Conservation (phyloP, 2,329 filamentous ascomycete species). For the Alternaria brassicae region DNA sequence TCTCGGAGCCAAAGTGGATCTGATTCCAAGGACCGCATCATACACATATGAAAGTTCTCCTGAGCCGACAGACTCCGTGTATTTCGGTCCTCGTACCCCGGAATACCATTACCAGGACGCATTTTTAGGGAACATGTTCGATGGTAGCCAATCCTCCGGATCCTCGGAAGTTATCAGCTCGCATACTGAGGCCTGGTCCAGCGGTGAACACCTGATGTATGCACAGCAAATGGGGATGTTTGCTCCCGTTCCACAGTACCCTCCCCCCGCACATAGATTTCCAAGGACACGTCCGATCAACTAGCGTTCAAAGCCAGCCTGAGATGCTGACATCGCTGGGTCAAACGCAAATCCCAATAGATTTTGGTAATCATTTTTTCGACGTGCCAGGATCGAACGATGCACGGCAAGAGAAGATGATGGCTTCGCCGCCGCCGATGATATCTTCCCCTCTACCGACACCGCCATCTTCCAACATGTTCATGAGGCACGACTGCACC, state of each 20-base stretch:
- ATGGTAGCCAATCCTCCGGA: slow-evolving; percentile 44
- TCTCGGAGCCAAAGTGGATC: slow-evolving; percentile 39
- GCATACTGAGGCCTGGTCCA: slow-evolving; percentile 39
- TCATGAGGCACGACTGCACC: slow-evolving; percentile 45
- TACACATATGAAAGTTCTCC: slow-evolving; percentile 46
- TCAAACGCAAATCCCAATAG: slow-evolving; percentile 31
- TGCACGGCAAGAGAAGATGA: slow-evolving; percentile 30
- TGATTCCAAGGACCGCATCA: slow-evolving; percentile 42
- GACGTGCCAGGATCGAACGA: slow-evolving; percentile 34
- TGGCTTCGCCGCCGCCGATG: slow-evolving; percentile 35
- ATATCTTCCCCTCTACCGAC: slow-evolving; percentile 39
- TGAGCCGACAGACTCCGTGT: slow-evolving; percentile 46
- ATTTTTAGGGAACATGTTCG: slow-evolving; percentile 38
- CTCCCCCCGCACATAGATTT: slow-evolving; percentile 28
- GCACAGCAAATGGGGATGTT: slow-evolving; percentile 37
- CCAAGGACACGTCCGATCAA: slow-evolving; percentile 35
- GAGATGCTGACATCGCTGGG: slow-evolving; percentile 41
- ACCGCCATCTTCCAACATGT: slow-evolving; percentile 31
- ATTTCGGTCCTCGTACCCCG: slow-evolving; percentile 45
- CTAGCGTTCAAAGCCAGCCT: slow-evolving; percentile 43
- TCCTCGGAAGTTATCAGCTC: slow-evolving; percentile 40
- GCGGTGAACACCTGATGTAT: slow-evolving; percentile 44
- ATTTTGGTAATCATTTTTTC: slow-evolving; percentile 35
- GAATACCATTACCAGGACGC: slow-evolving; percentile 46
- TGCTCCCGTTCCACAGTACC: slow-evolving; percentile 36